Percentiles rank a stretch among this genome's conserved stretches.
Evolutionary conservation across 257 asterid species (phyloP).

Genomic region (Nicotiana paniculata): DNA sequence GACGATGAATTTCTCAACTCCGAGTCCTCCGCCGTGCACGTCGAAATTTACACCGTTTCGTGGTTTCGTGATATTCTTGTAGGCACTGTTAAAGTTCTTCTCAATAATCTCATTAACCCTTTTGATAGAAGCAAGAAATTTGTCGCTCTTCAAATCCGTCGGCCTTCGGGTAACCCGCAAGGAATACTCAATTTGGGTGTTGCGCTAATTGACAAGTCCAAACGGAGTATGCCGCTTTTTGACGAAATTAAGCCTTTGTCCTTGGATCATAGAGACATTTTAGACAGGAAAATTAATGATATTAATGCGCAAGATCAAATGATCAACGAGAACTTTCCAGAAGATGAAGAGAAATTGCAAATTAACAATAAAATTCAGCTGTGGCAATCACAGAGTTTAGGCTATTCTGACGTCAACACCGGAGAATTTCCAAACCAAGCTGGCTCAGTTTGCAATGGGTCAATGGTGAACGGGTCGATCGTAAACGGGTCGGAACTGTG

Average conservation of each 20-base stretch:
- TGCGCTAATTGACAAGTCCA: slow-evolving; percentile 34
- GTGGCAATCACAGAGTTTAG: slow-evolving; percentile 40
- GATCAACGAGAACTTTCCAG: not conserved
- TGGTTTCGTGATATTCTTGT: slow-evolving; percentile 64
- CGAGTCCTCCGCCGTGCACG: slow-evolving; percentile 28
- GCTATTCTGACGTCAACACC: slow-evolving; percentile 19
- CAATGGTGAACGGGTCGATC: slow-evolving; percentile 24
- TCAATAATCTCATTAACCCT: slow-evolving; percentile 36
- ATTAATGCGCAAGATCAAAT: not conserved
- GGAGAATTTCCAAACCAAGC: slow-evolving; percentile 31
- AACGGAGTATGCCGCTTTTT: slow-evolving; percentile 35
- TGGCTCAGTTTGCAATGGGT: slow-evolving; percentile 31
- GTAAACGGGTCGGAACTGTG: slow-evolving; percentile 55
- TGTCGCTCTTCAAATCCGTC: slow-evolving; percentile 61
- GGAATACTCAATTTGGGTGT: slow-evolving; percentile 86
- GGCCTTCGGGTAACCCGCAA: slow-evolving; percentile 68
- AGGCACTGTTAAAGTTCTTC: slow-evolving; percentile 44
- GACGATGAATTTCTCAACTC: slow-evolving; percentile 36
- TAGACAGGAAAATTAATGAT: slow-evolving; percentile 2
- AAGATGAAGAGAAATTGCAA: slow-evolving; percentile 9
- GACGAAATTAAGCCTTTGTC: not conserved
- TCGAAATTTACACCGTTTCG: slow-evolving; percentile 51
- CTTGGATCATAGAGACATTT: not conserved
- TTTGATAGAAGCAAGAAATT: slow-evolving; percentile 23
- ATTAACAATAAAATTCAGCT: slow-evolving; percentile 25